phyloP scores from a whole-genome alignment of 2,329 filamentous ascomycete genomes.

The Botrytis pseudocinerea region DNA sequence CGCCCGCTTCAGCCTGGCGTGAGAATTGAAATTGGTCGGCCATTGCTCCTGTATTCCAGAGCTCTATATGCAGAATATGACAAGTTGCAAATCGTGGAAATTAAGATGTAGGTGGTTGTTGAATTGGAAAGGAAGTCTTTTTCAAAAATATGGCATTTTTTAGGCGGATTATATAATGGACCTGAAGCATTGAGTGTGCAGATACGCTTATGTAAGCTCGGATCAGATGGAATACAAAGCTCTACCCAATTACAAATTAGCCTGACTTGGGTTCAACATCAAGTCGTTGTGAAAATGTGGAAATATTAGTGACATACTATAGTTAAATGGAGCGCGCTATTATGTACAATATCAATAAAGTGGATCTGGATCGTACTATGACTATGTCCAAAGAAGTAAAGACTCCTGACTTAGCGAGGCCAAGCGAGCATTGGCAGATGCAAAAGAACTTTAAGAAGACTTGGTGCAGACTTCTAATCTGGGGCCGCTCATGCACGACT shows the following conservation, averaged over 20 bases:
- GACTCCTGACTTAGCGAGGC: neutral
- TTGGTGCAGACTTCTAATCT: constrained; percentile 5
- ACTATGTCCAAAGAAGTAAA: neutral
- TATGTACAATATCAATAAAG: neutral
- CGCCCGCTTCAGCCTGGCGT: neutral
- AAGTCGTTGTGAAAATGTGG: neutral
- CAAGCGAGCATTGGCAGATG: constrained; percentile 6
- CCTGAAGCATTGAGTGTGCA: neutral
- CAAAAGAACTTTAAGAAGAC: neutral
- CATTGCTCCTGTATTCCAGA: constrained; percentile 1
- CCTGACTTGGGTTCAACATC: neutral
- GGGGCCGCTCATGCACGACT: constrained; percentile 12
- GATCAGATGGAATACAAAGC: constrained; percentile 5
- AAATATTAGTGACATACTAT: neutral
- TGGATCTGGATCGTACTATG: neutral
- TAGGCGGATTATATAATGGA: constrained; percentile 1
- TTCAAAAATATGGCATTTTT: neutral
- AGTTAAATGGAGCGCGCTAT: constrained; percentile 6
- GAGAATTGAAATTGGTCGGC: neutral
- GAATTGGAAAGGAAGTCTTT: neutral
- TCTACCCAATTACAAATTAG: neutral
- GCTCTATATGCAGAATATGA: neutral
- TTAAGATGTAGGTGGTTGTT: neutral
- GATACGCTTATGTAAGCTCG: neutral
- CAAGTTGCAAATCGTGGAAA: neutral